Percentiles rank a stretch among this genome's conserved stretches.
These are phyloP conservation scores for Pseudopyrenochaeta lycopersici DNA, from an alignment of 2,329 filamentous ascomycete genomes.

Conservation along the genomic window DNA sequence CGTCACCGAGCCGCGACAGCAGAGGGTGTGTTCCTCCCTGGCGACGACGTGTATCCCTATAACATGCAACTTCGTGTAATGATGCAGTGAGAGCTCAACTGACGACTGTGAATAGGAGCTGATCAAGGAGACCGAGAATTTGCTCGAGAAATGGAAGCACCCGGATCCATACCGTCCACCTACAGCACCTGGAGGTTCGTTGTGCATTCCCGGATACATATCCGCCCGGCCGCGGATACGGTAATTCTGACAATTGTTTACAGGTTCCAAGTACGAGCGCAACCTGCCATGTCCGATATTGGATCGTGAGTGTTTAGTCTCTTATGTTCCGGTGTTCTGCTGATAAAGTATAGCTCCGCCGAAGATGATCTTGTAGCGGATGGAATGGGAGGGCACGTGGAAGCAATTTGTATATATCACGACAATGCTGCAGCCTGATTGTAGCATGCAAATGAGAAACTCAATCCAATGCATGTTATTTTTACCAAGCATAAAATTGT, in stretches of 20 bases:
- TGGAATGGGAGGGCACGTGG: slow-evolving; percentile 7
- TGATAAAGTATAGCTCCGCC: slow-evolving; percentile 42
- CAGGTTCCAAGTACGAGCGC: slow-evolving; percentile 95
- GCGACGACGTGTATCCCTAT: not conserved
- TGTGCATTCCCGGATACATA: slow-evolving; percentile 24
- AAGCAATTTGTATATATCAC: slow-evolving; percentile 22
- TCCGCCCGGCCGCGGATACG: slow-evolving; percentile 31
- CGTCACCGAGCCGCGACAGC: slow-evolving; percentile 83
- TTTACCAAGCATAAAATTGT: no score
- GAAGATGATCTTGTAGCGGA: slow-evolving; percentile 45
- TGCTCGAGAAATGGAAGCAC: slow-evolving; percentile 95
- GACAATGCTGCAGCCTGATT: not conserved
- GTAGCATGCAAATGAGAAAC: not conserved
- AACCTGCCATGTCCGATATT: slow-evolving; percentile 84
- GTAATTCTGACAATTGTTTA: slow-evolving; percentile 23
- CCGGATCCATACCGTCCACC: slow-evolving; percentile 91
- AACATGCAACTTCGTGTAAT: slow-evolving; percentile 3
- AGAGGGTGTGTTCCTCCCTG: slow-evolving; percentile 69
- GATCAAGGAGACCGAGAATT: slow-evolving; percentile 84
- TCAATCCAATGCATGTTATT: no score
- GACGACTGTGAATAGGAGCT: slow-evolving; percentile 68
- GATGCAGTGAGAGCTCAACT: slow-evolving; percentile 19
- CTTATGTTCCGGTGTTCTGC: slow-evolving; percentile 4
- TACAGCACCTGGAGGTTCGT: slow-evolving; percentile 87
- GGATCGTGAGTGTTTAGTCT: slow-evolving; percentile 71